A percentile compares a stretch with the other conserved stretches of the same genome.
Conservation (phyloP, 2,329 filamentous ascomycete genomes). For the Pseudogymnoascus sp. region DNA sequence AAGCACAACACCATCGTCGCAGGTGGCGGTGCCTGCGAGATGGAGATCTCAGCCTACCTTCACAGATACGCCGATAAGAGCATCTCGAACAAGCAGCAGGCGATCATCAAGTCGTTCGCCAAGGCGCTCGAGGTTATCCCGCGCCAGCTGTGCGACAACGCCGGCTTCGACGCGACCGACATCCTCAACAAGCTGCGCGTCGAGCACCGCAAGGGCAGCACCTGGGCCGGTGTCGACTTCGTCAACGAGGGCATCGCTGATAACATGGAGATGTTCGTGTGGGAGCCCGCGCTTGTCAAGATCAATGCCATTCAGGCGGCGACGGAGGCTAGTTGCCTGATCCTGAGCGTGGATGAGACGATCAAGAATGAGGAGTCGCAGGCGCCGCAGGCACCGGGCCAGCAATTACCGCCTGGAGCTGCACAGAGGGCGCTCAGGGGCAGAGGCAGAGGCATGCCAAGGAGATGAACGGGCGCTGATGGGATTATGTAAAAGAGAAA, state of each 20-base stretch:
- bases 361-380: conserved; percentile 96
- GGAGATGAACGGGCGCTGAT: conserved; percentile 44
- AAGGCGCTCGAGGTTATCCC: conserved; percentile 96
- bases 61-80: conserved; percentile 90
- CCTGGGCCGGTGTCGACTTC: conserved; percentile 96
- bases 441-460: conserved; percentile 82
- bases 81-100: conserved; percentile 89
- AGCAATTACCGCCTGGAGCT: conserved; percentile 69
- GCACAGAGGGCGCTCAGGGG: conserved; percentile 83
- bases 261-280: conserved; percentile 93
- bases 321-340: conserved; percentile 90
- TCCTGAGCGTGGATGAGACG: conserved; percentile 94
- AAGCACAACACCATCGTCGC: conserved; percentile 92
- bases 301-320: conserved; percentile 95
- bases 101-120: conserved; percentile 95
- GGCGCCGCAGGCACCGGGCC: conserved; percentile 70
- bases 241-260: conserved; percentile 83
- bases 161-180: conserved; percentile 95
- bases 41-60: conserved; percentile 92
- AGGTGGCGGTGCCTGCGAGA: conserved; percentile 88
- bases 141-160: conserved; percentile 95
- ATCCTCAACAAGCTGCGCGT: conserved; percentile 94
- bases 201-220: conserved; percentile 87
- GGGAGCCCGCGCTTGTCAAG: conserved; percentile 95
- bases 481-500: conserved; percentile 6